Evolutionary conservation across 805 yeast species (phyloP).

Genomic region (Lipomyces spencermartinsiae): DNA sequence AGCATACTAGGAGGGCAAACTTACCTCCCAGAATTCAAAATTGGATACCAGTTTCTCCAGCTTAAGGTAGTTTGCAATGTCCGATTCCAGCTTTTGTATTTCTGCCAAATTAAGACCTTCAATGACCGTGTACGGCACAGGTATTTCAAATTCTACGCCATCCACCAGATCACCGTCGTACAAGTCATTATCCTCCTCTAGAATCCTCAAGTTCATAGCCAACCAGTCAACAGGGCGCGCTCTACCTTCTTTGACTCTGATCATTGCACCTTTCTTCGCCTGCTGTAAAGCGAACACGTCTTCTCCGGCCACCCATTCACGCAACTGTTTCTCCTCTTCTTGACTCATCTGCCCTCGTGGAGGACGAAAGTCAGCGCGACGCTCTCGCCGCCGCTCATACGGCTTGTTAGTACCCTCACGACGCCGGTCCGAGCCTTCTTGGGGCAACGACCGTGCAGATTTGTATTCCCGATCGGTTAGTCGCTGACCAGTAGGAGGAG

Average conservation of each 20-base stretch:
- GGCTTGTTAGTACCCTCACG: not conserved
- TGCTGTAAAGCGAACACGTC: slow-evolving; percentile 44
- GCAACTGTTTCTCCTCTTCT: slow-evolving; percentile 25
- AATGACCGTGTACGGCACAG: slow-evolving; percentile 37
- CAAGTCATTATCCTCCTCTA: slow-evolving; percentile 31
- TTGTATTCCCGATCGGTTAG: not conserved
- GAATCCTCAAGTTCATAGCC: slow-evolving; percentile 32
- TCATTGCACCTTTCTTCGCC: slow-evolving; percentile 43
- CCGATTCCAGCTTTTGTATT: slow-evolving; percentile 28
- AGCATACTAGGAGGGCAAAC: not conserved
- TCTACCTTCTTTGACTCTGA: slow-evolving; percentile 43
- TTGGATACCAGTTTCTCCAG: slow-evolving; percentile 23
- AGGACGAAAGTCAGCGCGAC: not conserved
- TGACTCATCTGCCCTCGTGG: slow-evolving; percentile 17
- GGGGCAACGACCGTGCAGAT: not conserved
- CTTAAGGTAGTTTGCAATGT: slow-evolving; percentile 24
- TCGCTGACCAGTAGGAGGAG: not conserved
- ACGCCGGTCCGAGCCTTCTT: not conserved
- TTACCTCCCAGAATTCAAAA: slow-evolving; percentile 41
- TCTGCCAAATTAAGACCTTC: slow-evolving; percentile 29
- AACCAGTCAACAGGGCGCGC: slow-evolving; percentile 42
- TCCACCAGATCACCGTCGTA: slow-evolving; percentile 36
- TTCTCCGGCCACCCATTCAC: slow-evolving; percentile 44
- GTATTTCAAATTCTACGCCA: slow-evolving; percentile 34
- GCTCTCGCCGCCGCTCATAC: not conserved